Evolutionary conservation across 192 early-diverging fungal species (phyloP).

Genomic region (Coemansia sp.): DNA sequence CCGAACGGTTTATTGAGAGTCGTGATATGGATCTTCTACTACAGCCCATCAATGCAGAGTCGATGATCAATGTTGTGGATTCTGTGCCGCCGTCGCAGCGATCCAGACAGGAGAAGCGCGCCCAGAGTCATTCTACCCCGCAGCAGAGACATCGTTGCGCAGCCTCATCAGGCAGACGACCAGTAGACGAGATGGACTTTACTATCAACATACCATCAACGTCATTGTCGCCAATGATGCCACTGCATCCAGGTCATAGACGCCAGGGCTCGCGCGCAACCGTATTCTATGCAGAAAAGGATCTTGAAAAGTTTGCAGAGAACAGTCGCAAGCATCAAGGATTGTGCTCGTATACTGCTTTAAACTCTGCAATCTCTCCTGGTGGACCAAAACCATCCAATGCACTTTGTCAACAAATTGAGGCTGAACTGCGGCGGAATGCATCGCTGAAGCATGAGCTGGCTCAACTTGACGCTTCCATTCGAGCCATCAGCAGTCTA

Average conservation of each 20-base stretch:
- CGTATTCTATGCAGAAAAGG: constrained; percentile 10
- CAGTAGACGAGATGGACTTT: constrained; percentile 28
- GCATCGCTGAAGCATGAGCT: constrained; percentile 26
- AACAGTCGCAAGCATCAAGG: not conserved
- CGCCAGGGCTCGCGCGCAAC: constrained; percentile 27
- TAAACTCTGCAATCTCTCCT: constrained; percentile 6
- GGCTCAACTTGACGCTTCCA: constrained; percentile 11
- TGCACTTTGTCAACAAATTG: constrained; percentile 15
- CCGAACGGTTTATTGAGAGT: constrained; percentile 36
- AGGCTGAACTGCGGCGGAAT: constrained; percentile 19
- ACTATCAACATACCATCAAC: constrained; percentile 48
- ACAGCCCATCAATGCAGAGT: constrained; percentile 22
- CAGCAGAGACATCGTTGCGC: not conserved
- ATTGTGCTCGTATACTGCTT: not conserved
- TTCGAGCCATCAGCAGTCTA: constrained; percentile 16
- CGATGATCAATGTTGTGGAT: constrained; percentile 8
- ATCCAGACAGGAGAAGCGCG: not conserved
- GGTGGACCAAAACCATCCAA: not conserved
- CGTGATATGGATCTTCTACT: constrained; percentile 36
- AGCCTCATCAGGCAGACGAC: not conserved
- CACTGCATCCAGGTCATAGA: constrained; percentile 6
- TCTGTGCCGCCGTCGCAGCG: constrained; percentile 14
- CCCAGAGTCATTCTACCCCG: not conserved
- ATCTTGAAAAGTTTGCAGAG: not conserved
- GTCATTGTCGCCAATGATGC: constrained; percentile 42